Conservation (phyloP, 208 protist species). For the Leishmania mexicana region DNA sequence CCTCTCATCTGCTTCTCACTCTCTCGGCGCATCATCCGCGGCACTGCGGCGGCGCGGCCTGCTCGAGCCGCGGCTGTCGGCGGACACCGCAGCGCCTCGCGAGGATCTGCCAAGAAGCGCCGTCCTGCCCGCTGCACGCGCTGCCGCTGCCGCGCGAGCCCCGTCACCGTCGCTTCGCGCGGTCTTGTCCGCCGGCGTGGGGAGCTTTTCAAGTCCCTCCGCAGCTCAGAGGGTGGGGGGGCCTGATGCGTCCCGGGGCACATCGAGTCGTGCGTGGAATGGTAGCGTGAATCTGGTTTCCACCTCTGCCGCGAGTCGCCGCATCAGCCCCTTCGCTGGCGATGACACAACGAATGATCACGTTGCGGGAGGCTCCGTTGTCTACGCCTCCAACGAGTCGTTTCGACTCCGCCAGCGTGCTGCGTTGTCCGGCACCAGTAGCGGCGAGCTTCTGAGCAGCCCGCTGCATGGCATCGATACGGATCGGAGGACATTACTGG, state of each 20-base stretch:
- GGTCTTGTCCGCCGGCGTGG: no score
- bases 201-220: not conserved
- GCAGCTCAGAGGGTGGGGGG: not conserved
- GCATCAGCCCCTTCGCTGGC: not conserved
- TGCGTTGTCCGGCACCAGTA: not conserved
- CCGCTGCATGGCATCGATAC: not conserved
- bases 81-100: not conserved
- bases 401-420: conserved; percentile 13
- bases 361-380: not conserved
- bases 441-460: not conserved
- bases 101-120: not conserved
- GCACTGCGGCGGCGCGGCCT: not conserved
- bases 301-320: conserved; percentile 1
- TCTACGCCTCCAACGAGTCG: conserved; percentile 13
- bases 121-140: not conserved
- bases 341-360: not conserved
- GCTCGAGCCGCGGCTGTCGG: not conserved
- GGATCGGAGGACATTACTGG: not conserved
- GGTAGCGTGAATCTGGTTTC: not conserved
- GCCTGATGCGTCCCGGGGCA: not conserved
- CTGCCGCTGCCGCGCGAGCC: not conserved
- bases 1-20: not conserved
- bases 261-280: not conserved
- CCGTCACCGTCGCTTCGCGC: not conserved
- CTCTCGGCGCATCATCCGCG: not conserved